Evolutionary conservation across 179 eudicot species (phyloP).

Genomic region (Actinidia chinensis): DNA sequence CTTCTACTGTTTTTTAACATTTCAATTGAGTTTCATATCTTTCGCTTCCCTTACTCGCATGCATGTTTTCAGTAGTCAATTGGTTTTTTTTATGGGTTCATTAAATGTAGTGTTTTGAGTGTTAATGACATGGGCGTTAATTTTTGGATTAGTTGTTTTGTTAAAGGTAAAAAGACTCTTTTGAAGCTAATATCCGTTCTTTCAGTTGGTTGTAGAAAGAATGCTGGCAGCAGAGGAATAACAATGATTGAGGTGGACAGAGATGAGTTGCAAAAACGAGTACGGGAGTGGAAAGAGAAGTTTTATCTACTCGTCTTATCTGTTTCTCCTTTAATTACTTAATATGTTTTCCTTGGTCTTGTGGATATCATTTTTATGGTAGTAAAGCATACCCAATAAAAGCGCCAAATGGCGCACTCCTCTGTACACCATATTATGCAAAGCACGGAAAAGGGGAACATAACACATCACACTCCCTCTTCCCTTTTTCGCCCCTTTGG

Average conservation of each 20-base stretch:
- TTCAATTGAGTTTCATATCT: no score
- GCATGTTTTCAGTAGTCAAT: no score
- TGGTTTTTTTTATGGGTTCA: no score
- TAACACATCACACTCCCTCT: no score
- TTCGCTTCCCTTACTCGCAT: no score
- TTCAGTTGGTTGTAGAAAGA: constrained; percentile 95
- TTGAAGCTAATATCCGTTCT: constrained; percentile 23
- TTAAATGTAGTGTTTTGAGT: no score
- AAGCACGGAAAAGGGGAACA: no score
- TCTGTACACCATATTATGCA: background rate
- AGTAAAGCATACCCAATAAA: background rate
- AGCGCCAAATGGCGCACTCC: background rate
- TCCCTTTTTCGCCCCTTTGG: background rate
- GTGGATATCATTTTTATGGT: background rate
- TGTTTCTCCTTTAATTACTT: background rate
- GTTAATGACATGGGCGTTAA: background rate
- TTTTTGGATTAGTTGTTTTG: background rate
- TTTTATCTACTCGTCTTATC: constrained; percentile 35
- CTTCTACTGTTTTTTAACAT: no score
- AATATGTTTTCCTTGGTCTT: background rate
- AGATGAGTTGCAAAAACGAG: constrained; percentile 80
- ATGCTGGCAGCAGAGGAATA: constrained; percentile 92
- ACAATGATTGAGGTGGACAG: constrained; percentile 83
- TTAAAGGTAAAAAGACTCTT: background rate
- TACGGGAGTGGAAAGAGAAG: constrained; percentile 99